These are phyloP conservation scores for Wickerhamiella australiensis DNA, from an alignment of 805 yeast genomes.

Conservation along the genomic window DNA sequence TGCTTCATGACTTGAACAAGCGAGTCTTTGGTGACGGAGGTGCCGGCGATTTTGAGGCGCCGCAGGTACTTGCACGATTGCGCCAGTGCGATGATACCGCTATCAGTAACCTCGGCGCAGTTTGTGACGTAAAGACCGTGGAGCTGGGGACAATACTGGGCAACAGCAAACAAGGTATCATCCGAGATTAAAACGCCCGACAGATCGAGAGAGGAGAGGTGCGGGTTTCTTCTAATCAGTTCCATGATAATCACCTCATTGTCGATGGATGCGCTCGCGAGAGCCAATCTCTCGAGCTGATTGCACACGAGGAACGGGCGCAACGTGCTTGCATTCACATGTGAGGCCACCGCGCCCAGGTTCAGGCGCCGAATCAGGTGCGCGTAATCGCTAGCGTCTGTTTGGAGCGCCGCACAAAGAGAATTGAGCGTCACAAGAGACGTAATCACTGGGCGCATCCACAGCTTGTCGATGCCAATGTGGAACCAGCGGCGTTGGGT, in stretches of 20 bases:
- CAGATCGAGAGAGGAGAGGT: constrained; percentile 74
- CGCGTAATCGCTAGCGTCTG: constrained; percentile 36
- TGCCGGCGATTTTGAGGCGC: constrained; percentile 67
- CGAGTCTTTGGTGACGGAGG: constrained; percentile 50
- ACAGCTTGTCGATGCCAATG: constrained; percentile 61
- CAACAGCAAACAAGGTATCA: constrained; percentile 53
- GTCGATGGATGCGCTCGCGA: constrained; percentile 54
- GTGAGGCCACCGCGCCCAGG: constrained; percentile 57
- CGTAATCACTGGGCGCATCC: constrained; percentile 76
- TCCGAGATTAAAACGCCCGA: constrained; percentile 69
- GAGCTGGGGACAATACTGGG: constrained; percentile 56
- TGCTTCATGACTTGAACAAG: constrained; percentile 48
- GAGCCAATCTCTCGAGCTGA: constrained; percentile 71
- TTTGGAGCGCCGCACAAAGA: constrained; percentile 39
- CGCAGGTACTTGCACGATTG: constrained; percentile 60
- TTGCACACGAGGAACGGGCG: constrained; percentile 50
- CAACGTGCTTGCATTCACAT: constrained; percentile 54
- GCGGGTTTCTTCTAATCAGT: constrained; percentile 51
- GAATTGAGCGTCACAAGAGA: constrained; percentile 38
- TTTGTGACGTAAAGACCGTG: constrained; percentile 89
- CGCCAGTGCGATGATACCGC: constrained; percentile 48
- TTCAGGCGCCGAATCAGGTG: constrained; percentile 66
- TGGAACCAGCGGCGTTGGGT: constrained; percentile 76
- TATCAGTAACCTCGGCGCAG: constrained; percentile 58
- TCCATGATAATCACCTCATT: constrained; percentile 47